Evolutionary conservation across 257 asterid species (phyloP), one percentile per base, ranked within the genome.

Genomic region (Handroanthus guayacan): DNA sequence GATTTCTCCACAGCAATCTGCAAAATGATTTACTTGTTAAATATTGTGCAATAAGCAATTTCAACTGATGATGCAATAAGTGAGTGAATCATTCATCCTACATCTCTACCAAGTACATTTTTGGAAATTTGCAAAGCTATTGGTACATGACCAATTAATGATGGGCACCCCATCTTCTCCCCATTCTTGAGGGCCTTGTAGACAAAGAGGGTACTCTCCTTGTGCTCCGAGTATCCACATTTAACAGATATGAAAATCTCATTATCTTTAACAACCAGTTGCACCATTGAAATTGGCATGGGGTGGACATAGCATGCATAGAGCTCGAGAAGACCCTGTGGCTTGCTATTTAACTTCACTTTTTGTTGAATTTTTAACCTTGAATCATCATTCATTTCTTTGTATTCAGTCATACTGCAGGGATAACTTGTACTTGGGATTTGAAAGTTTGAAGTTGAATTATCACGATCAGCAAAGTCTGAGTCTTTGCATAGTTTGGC

Each of bases 221-320:
- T 82, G 43, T 84, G 80, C 81, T 77, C 90, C 44, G 54, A 20
- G 72, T 75, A 73, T 78, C 93, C 96, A 83, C 97, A 91, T 74
- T 82, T 67, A 75, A 86, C 95, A 71, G 94, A 92, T n/a, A 86
- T 48, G 84, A 88, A 84, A 65, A 93, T 66, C 71, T 84, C 86
- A 77, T 82, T 82, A 50, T 85, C 91, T 75, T 77, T 85, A 69
- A 75, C 85, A 69, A 80, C 82, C 88, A 95, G 80, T 80, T 89
- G 92, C 67, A 86, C 92, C 81, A 78, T 72, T 74, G 88, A 89
- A 80, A 95, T 82, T 79, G 97, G 94, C 82, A 75, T 76, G 80
- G 97, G 91, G 80, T 87, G 94, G 82, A 82, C 76, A 81, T 92
- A 90, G 85, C 90, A 54, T 18, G 90, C 93, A 77, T 85, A 83